Evolutionary conservation across 2,329 filamentous ascomycete species (phyloP).

Genomic region (Trichoderma koningii): DNA sequence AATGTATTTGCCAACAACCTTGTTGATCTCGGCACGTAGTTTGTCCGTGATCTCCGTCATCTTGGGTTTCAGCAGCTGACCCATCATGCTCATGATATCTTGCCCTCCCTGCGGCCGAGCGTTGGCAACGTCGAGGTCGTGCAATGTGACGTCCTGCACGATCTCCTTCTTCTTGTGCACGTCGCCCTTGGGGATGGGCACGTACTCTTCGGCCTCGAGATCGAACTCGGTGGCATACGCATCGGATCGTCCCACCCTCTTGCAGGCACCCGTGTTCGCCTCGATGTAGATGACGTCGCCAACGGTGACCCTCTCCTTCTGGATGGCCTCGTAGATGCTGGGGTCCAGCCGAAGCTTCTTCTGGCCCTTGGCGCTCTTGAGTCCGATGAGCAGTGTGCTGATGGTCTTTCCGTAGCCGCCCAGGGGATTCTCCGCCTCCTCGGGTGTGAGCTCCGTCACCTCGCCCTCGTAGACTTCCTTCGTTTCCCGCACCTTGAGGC

Average conservation of each 20-base stretch:
- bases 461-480: constrained; percentile 99
- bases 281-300: constrained; percentile 99
- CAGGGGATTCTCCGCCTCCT: constrained; percentile 96
- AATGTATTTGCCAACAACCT: constrained; percentile 98
- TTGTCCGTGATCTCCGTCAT: constrained; percentile 99
- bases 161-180: constrained; percentile 99
- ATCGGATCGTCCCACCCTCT: constrained; percentile 92
- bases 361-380: constrained; percentile 94
- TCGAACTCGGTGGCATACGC: constrained; percentile 99
- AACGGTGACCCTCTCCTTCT: constrained; percentile 94
- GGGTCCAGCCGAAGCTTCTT: constrained; percentile 97
- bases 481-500: constrained; percentile 93
- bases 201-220: constrained; percentile 97
- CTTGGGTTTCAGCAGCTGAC: constrained; percentile 98
- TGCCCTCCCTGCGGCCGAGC: constrained; percentile 93
- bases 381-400: constrained; percentile 87
- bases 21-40: constrained; percentile 93
- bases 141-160: constrained; percentile 95
- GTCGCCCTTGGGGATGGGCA: constrained; percentile 97
- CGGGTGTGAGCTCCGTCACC: constrained; percentile 94
- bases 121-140: constrained; percentile 95
- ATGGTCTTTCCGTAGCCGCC: constrained; percentile 98
- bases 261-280: constrained; percentile 97
- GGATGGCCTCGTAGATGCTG: constrained; percentile 98
- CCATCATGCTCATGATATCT: constrained; percentile 99